Evolutionary conservation across 306 rosid genomes (phyloP).

Genomic region (Ochetophila trinervis): DNA sequence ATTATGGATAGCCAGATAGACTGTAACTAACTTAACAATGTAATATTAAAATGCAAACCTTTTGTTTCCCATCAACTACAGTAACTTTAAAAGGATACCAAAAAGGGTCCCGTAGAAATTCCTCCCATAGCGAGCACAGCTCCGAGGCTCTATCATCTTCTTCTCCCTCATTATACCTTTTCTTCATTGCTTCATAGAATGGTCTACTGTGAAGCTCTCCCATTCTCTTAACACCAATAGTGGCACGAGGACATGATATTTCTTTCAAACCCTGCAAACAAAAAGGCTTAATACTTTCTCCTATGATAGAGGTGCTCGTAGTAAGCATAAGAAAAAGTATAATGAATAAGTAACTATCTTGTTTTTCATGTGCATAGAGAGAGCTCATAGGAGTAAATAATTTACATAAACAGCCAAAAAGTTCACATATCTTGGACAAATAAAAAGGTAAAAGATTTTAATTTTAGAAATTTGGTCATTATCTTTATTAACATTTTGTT

Average conservation of each 20-base stretch:
- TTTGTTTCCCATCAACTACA: conserved; percentile 38
- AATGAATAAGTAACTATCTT: not conserved
- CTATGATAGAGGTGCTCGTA: not conserved
- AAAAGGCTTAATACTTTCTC: conserved; percentile 15
- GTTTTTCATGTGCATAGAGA: too few species aligned
- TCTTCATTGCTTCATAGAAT: conserved; percentile 70
- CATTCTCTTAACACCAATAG: conserved; percentile 82
- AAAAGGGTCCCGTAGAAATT: conserved; percentile 81
- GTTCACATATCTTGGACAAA: too few species aligned
- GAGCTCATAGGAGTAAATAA: too few species aligned
- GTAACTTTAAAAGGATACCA: conserved; percentile 89
- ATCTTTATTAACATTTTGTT: too few species aligned
- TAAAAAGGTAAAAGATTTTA: too few species aligned
- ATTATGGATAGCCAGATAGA: conserved; percentile 6
- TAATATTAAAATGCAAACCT: conserved; percentile 49
- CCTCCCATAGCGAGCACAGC: conserved; percentile 88
- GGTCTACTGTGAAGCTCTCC: conserved; percentile 86
- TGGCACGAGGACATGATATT: conserved; percentile 35
- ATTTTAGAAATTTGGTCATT: too few species aligned
- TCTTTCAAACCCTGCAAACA: conserved; percentile 63
- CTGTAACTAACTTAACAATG: too few species aligned
- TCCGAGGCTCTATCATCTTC: conserved; percentile 83
- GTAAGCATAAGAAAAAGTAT: not conserved
- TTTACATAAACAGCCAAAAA: too few species aligned
- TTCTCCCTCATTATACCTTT: conserved; percentile 63